Evolutionary conservation across 1,139 yeast genomes (phyloP).

Genomic region (Lodderomyces parapsilosis): DNA sequence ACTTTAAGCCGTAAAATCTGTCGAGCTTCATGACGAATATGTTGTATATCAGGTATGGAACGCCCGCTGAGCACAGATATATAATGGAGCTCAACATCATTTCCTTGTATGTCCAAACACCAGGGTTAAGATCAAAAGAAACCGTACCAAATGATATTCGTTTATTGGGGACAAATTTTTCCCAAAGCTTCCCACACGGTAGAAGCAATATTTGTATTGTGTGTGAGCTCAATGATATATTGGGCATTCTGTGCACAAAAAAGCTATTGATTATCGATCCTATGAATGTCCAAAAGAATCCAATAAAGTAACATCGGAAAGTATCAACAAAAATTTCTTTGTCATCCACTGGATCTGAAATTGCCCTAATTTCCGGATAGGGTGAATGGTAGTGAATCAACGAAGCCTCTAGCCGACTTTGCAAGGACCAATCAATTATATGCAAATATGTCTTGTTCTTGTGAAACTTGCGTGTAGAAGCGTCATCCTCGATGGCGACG

Average conservation of each 20-base stretch:
- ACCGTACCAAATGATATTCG: constrained; percentile 18
- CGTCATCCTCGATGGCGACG: neutral
- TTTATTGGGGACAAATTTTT: constrained; percentile 29
- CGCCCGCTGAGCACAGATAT: constrained; percentile 44
- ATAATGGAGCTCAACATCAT: constrained; percentile 55
- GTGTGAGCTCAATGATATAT: constrained; percentile 37
- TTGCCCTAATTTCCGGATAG: constrained; percentile 46
- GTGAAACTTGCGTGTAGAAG: constrained; percentile 10
- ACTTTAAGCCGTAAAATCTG: constrained; percentile 41
- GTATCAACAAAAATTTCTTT: constrained; percentile 40
- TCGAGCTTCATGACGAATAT: constrained; percentile 47
- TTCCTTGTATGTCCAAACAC: constrained; percentile 64
- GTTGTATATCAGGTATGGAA: constrained; percentile 46
- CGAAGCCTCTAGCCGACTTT: constrained; percentile 39
- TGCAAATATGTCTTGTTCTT: constrained; percentile 29
- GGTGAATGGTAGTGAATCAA: constrained; percentile 46
- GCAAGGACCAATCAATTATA: constrained; percentile 36
- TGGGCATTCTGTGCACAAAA: constrained; percentile 45
- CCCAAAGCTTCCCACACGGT: constrained; percentile 46
- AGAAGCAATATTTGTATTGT: constrained; percentile 43
- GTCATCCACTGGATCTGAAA: constrained; percentile 47
- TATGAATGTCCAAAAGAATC: constrained; percentile 41
- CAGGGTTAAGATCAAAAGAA: constrained; percentile 37
- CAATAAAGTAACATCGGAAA: constrained; percentile 39
- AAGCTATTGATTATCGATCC: constrained; percentile 45